Base-by-base conservation (phyloP, 179 eudicot genomes). In the Beta macrorhiza region DNA sequence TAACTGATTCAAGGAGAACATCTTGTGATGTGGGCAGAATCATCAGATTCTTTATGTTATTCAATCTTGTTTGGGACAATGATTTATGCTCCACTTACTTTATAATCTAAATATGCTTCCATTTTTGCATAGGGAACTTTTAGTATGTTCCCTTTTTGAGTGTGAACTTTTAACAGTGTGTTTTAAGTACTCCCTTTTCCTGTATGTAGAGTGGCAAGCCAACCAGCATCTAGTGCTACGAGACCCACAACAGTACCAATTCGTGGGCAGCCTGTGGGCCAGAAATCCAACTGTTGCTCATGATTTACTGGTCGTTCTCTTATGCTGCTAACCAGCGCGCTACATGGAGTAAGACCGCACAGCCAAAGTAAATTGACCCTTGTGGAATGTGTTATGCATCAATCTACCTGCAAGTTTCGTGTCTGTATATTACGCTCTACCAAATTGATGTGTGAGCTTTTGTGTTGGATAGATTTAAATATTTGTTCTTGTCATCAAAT, bases 221-320 rank as follows among this genome's bases (percentile, higher is more conserved):
- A 87, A 72, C 89, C 89, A 42, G 84, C 89, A 0, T 80, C 84
- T 22, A 83, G 25, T 52, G 82, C 87, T 53, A 75, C 86, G 29
- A 85, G 87, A 83, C 87, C 89, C 9, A 82, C 86, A 7, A 80
- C 89, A 15, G 89, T 87, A 67, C 89, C 89, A 22, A 76, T 87
- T 14, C 85, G 86, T 20, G 89, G 89, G 57, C 89, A 87, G 79
- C 87, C 89, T 7, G 86, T 87, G 44, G 86, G 84, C 44, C 79
- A 83, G 78, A 82, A 85, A 81, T 87, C 89, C 45, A 76, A 83
- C 52, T 87, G 89, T 68, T 87, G 89, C 77, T 87, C 89, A 59
- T 87, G 81, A 87, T 80, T 49, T 56, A 7, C 25, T 19, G 45
- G 44, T 51, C 44, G 15, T 49, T 80, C 70, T 74, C 59, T 29